Conservation (phyloP, 169 alveolate genomes). For the Cyclospora cayetanensis region DNA sequence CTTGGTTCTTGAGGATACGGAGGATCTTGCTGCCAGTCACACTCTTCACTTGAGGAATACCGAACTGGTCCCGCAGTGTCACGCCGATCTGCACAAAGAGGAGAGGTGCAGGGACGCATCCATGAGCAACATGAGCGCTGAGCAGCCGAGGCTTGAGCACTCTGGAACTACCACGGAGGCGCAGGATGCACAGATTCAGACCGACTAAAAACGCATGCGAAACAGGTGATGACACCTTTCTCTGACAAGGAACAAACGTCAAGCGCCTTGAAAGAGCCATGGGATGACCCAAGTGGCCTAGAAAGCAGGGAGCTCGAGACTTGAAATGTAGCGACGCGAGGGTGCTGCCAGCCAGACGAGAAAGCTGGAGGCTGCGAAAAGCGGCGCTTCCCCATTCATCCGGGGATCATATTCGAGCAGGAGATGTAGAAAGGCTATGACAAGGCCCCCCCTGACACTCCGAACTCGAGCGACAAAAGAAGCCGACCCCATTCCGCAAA, state of each 20-base stretch:
- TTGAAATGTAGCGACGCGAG: neutral
- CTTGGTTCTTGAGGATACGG: slow-evolving; percentile 96
- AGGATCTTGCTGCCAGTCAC: slow-evolving; percentile 97
- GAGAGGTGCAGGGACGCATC: no score
- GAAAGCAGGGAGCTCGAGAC: neutral
- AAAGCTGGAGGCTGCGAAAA: neutral
- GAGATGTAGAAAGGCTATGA: neutral
- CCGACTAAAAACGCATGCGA: no score
- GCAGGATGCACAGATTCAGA: no score
- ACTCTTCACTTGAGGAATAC: slow-evolving; percentile 96
- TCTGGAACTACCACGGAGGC: no score
- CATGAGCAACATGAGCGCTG: no score
- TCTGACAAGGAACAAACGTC: no score
- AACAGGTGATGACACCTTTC: no score
- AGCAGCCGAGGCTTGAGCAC: no score
- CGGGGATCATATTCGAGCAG: neutral
- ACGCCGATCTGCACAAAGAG: slow-evolving; percentile 96
- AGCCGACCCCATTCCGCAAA: no score
- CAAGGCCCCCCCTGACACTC: neutral
- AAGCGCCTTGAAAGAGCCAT: neutral
- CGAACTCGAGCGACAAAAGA: no score
- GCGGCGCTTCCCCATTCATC: no score
- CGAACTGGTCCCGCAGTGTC: slow-evolving; percentile 97
- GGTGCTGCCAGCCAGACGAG: neutral
- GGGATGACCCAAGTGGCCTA: no score